Percentiles rank a stretch among this genome's conserved stretches.
Evolutionary conservation across 2,329 filamentous ascomycete genomes (phyloP).

Genomic region (Aspergillus piperis): DNA sequence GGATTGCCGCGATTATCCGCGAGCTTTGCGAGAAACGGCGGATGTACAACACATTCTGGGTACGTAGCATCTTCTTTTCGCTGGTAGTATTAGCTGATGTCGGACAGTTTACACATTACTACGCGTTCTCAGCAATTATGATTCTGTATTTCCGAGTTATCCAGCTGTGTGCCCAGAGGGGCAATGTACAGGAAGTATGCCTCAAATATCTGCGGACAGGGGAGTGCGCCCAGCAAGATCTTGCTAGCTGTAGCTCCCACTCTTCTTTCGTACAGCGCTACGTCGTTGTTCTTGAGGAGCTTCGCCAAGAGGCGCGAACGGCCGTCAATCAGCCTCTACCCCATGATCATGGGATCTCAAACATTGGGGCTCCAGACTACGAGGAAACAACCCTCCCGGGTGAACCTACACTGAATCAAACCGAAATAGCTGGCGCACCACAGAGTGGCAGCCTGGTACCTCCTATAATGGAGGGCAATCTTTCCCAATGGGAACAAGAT

Average conservation of each 20-base stretch:
- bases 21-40: constrained; percentile 38
- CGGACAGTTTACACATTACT: constrained; percentile 40
- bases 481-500: background rate
- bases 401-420: background rate
- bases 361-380: background rate
- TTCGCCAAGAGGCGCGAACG: constrained; percentile 28
- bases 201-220: constrained; percentile 39
- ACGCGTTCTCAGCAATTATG: constrained; percentile 49
- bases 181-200: constrained; percentile 21
- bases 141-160: constrained; percentile 51
- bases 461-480: background rate
- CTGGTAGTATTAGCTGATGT: background rate
- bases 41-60: constrained; percentile 48
- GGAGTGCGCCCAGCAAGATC: constrained; percentile 44
- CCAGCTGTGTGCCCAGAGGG: constrained; percentile 33
- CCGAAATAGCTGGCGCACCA: background rate
- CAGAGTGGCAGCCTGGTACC: background rate
- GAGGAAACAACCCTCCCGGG: background rate
- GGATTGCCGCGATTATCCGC: constrained; percentile 43
- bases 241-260: constrained; percentile 39
- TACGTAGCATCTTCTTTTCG: constrained; percentile 34
- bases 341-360: background rate
- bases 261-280: constrained; percentile 48
- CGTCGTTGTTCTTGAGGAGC: constrained; percentile 45
- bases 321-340: background rate